Conservation (phyloP, 2,329 filamentous ascomycete species). For the Paraphaeosphaeria minitans region DNA sequence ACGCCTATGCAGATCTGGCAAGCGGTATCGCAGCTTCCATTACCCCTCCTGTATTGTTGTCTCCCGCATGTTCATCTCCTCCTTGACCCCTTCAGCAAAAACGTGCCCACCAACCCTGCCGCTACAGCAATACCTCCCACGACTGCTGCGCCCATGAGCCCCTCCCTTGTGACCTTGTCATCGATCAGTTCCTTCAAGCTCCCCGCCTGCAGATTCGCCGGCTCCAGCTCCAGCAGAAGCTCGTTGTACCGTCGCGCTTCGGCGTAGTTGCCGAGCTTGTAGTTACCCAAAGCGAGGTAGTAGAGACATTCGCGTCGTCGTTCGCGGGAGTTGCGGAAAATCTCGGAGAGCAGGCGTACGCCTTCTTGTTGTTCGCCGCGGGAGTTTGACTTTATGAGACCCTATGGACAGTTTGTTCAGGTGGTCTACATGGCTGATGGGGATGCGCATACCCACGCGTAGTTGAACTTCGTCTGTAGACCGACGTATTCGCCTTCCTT, state of each 20-base stretch:
- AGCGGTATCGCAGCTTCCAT: not conserved
- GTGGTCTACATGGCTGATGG: not conserved
- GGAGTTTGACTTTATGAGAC: constrained; percentile 88
- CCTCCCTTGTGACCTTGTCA: constrained; percentile 94
- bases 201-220: constrained; percentile 84
- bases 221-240: constrained; percentile 86
- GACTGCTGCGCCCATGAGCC: constrained; percentile 91
- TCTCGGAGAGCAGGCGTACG: constrained; percentile 90
- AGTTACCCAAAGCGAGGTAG: constrained; percentile 96
- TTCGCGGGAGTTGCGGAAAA: constrained; percentile 92
- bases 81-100: constrained; percentile 77
- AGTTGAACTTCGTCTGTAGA: constrained; percentile 99
- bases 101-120: constrained; percentile 88
- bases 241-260: constrained; percentile 96
- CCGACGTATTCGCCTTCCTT: constrained; percentile 97
- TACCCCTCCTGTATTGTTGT: not conserved
- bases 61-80: constrained; percentile 54
- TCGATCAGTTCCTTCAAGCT: constrained; percentile 89
- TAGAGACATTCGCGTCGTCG: constrained; percentile 96
- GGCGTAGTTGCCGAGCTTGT: constrained; percentile 96
- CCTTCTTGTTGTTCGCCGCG: constrained; percentile 91
- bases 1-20: constrained; percentile 30
- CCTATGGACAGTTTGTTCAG: constrained; percentile 57
- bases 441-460: constrained; percentile 77
- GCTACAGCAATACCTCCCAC: constrained; percentile 90